phyloP scores from a whole-genome alignment of 805 yeast species.

The Saccharomycodes ludwigii region DNA sequence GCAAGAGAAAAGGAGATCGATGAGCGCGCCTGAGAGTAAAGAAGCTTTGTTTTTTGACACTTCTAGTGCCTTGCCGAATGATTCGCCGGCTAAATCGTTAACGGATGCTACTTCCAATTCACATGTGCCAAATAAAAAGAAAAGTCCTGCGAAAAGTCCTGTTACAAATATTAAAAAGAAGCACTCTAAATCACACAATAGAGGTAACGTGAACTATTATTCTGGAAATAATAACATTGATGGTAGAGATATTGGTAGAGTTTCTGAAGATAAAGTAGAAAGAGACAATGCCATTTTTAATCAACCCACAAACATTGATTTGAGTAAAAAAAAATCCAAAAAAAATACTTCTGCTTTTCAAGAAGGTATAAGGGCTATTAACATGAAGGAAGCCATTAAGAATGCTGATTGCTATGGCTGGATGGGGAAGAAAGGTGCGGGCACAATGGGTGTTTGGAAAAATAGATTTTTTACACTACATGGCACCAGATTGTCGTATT shows the following conservation, averaged over 20 bases:
- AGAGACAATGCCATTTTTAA: neutral
- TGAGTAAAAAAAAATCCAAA: too few relatives aligned
- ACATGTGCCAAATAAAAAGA: too few relatives aligned
- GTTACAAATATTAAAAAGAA: too few relatives aligned
- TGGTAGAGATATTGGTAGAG: neutral
- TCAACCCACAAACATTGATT: neutral
- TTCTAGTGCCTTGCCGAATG: too few relatives aligned
- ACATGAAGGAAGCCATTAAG: constrained; percentile 68
- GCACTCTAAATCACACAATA: too few relatives aligned
- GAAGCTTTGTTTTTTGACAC: too few relatives aligned
- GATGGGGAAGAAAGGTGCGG: constrained; percentile 88
- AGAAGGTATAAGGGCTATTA: constrained; percentile 72
- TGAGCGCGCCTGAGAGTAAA: too few relatives aligned
- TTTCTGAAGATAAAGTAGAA: constrained; percentile 1
- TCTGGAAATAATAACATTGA: neutral
- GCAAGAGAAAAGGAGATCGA: too few relatives aligned
- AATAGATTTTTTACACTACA: constrained; percentile 74
- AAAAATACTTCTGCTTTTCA: constrained; percentile 66
- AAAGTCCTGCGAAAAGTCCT: too few relatives aligned
- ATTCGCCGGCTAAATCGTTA: too few relatives aligned
- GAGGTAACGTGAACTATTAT: neutral
- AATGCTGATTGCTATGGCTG: constrained; percentile 79
- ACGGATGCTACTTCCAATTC: too few relatives aligned
- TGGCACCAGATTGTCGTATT: constrained; percentile 87
- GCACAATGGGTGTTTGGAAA: constrained; percentile 85